phyloP scores from a whole-genome alignment of 2,329 filamentous ascomycete species.

The Fusarium mundagurra region DNA sequence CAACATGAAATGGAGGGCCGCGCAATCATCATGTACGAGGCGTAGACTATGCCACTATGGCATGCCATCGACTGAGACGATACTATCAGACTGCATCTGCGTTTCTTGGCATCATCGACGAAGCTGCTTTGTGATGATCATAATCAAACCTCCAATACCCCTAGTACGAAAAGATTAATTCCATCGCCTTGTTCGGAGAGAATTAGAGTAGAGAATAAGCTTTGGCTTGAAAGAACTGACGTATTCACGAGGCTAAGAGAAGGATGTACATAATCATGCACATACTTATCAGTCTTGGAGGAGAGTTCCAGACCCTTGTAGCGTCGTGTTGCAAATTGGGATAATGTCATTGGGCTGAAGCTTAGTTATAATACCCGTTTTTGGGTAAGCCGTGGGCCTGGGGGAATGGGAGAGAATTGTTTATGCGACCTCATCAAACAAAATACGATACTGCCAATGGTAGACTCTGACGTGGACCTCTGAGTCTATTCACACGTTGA shows the following conservation, averaged over 20 bases:
- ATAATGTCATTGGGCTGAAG: constrained; percentile 15
- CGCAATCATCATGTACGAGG: constrained; percentile 31
- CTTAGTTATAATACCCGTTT: background rate
- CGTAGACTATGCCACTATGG: constrained; percentile 11
- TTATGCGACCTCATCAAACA: constrained; percentile 19
- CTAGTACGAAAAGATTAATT: background rate
- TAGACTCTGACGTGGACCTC: background rate
- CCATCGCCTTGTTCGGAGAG: constrained; percentile 2
- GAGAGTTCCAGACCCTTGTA: constrained; percentile 2
- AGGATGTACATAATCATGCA: background rate
- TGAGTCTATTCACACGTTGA: constrained; percentile 8
- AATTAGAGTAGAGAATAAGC: background rate
- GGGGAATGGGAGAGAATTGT: background rate
- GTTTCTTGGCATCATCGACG: constrained; percentile 17
- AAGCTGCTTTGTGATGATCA: constrained; percentile 24
- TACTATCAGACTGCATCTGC: background rate
- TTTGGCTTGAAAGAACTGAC: constrained; percentile 4
- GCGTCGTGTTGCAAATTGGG: constrained; percentile 22
- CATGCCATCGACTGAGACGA: constrained; percentile 13
- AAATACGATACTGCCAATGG: constrained; percentile 14
- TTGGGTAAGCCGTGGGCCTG: background rate
- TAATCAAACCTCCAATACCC: constrained; percentile 4
- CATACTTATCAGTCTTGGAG: background rate
- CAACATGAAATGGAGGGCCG: constrained; percentile 22
- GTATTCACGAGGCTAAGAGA: constrained; percentile 9